phyloP scores from a whole-genome alignment of 257 asterid genomes.

The Solanum chmielewskii region DNA sequence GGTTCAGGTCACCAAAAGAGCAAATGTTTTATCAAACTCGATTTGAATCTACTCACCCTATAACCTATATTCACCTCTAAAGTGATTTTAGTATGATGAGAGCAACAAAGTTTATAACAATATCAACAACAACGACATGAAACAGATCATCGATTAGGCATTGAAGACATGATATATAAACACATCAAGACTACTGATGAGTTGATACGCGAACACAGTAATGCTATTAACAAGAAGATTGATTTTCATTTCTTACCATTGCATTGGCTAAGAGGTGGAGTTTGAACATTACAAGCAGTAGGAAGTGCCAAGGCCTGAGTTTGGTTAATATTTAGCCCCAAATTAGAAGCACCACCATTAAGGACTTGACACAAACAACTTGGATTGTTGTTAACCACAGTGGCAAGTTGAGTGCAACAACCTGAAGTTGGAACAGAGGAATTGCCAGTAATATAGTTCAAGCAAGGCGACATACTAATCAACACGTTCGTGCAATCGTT shows the following conservation, averaged over 20 bases:
- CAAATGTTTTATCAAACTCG: background rate
- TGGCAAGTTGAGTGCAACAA: conserved; percentile 66
- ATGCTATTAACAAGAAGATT: background rate
- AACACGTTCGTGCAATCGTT: conserved; percentile 72
- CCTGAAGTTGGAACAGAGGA: conserved; percentile 44
- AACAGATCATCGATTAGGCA: background rate
- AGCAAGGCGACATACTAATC: conserved; percentile 83
- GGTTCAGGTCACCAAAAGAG: background rate
- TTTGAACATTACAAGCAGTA: conserved; percentile 51
- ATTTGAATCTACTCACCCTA: background rate
- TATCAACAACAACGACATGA: background rate
- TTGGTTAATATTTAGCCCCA: conserved; percentile 39
- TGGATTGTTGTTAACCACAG: conserved; percentile 54
- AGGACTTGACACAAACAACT: conserved; percentile 64
- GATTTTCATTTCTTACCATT: conserved; percentile 21
- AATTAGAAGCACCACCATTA: conserved; percentile 44
- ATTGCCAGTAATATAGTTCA: conserved; percentile 55
- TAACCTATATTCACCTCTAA: background rate
- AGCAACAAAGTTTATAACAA: background rate
- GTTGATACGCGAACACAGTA: background rate
- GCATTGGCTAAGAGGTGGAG: conserved; percentile 60
- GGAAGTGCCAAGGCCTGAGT: conserved; percentile 80
- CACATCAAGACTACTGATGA: background rate
- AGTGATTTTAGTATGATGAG: background rate
- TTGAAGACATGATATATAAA: background rate